Base-by-base conservation (phyloP, 1,284 basidiomycete species). In the Cryptococcus sp. region DNA sequence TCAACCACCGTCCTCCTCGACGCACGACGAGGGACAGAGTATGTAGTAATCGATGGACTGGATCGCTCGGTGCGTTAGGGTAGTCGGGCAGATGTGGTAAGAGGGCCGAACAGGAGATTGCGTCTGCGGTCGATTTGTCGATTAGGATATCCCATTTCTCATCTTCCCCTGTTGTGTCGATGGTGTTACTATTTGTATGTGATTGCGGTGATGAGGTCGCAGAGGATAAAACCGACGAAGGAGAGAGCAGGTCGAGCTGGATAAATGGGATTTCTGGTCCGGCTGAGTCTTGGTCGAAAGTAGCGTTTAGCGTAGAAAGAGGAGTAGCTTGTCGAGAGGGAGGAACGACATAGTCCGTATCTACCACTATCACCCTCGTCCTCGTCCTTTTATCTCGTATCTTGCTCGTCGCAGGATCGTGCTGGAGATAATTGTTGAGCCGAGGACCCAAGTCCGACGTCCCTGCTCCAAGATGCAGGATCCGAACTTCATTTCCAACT, bases 121-220 rank as follows among this genome's bases (percentile, higher is more conserved):
- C 75, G 52, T 77, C 75, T 1, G 70, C 70, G 0, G 75, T 76
- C 0, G 73, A 75, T 54, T 77, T 77, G 57, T 77, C 75, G 26
- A 76, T 38, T 0, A 76, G 8, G 8, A 76, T 23, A 49, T 75
- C 67, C 65, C 68, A 76, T 17, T 63, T 61, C 11, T 41, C 53
- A 2, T 47, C 19, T 8, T 13, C 34, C n/a, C 17, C 7, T 7
- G 17, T 17, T 2, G 3, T 41, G 23, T 44, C 19, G 46, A n/a
- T 19, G 17, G 63, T 60, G 5, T 39, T 40, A 25, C 29, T 49
- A 19, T 25, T 44, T 37, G 34, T 47, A 44, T 22, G 13, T 55
- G 45, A n/a, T n/a, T 45, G 11, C 40, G 48, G 5, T 11, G 29
- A 34, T 26, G 53, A 47, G 16, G 16, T 19, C 20, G 23, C 16